These are phyloP conservation scores for Lepidium aucheri DNA, from an alignment of 345 rosid genomes.

Conservation along the genomic window DNA sequence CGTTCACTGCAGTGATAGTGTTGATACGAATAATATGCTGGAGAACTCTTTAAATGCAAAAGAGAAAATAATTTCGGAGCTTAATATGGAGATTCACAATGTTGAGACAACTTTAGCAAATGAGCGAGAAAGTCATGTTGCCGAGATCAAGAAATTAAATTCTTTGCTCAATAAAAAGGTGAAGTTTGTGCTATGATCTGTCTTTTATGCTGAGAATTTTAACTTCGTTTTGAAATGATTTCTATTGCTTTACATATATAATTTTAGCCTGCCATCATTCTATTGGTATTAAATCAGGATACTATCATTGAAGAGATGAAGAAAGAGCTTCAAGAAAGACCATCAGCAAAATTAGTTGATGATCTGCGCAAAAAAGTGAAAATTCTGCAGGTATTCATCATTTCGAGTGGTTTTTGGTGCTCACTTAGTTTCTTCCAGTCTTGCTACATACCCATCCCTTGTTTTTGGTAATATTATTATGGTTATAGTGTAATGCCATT, in stretches of 20 bases:
- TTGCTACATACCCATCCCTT: not conserved
- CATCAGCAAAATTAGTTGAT: constrained; percentile 85
- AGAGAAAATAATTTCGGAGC: constrained; percentile 91
- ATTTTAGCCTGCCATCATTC: not conserved
- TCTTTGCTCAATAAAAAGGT: constrained; percentile 71
- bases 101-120: constrained; percentile 65
- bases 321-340: constrained; percentile 87
- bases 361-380: constrained; percentile 95
- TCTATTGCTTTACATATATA: not conserved
- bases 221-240: not conserved
- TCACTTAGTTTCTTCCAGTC: not conserved
- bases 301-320: constrained; percentile 74
- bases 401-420: not conserved
- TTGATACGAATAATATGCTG: constrained; percentile 70
- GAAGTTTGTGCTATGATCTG: not conserved
- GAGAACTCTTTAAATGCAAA: constrained; percentile 86
- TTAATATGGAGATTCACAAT: constrained; percentile 84
- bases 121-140: constrained; percentile 78
- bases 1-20: constrained; percentile 48
- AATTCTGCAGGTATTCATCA: constrained; percentile 71
- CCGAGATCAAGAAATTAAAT: constrained; percentile 73
- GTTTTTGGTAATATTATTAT: not conserved
- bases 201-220: not conserved
- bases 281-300: constrained; percentile 42
- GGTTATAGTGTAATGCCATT: constrained; percentile 1